These are phyloP conservation scores for Backusella australiensis DNA, from an alignment of 192 early-diverging fungal genomes.

Conservation along the genomic window DNA sequence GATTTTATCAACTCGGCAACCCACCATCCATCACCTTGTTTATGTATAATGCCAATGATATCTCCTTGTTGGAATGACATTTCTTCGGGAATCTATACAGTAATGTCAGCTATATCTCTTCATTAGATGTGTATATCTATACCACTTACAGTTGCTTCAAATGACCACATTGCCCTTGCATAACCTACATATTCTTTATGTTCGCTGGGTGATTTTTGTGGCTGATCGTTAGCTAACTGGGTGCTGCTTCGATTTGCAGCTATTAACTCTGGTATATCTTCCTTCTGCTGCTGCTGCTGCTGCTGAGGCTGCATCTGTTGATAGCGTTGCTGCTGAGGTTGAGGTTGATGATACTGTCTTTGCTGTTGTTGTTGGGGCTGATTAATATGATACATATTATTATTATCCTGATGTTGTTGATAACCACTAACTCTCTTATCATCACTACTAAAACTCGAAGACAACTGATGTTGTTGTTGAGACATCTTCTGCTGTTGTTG, in stretches of 20 bases:
- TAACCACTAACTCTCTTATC: not conserved
- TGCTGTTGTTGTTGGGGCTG: not conserved
- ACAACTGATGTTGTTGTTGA: not conserved
- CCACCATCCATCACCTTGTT: conserved; percentile 61
- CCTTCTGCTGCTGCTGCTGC: not conserved
- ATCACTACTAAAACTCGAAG: not conserved
- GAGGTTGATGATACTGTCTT: not conserved
- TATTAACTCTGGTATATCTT: not conserved
- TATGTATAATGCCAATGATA: conserved; percentile 41
- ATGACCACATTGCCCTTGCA: conserved; percentile 37
- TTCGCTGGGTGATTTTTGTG: not conserved
- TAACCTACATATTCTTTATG: conserved; percentile 6
- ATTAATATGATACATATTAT: not conserved
- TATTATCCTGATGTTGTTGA: not conserved
- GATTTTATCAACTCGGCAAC: conserved; percentile 43
- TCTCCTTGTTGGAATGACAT: conserved; percentile 48
- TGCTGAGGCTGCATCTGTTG: not conserved
- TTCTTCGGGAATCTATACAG: conserved; percentile 43
- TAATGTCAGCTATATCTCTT: not conserved
- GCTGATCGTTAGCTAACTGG: not conserved
- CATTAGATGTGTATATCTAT: not conserved
- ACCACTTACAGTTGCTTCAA: conserved; percentile 38
- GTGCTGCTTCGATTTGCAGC: not conserved
- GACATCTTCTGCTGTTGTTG: not conserved
- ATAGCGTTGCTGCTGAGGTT: not conserved